phyloP scores from a whole-genome alignment of 306 rosid species.

The Oxytropis ochrocephala region DNA sequence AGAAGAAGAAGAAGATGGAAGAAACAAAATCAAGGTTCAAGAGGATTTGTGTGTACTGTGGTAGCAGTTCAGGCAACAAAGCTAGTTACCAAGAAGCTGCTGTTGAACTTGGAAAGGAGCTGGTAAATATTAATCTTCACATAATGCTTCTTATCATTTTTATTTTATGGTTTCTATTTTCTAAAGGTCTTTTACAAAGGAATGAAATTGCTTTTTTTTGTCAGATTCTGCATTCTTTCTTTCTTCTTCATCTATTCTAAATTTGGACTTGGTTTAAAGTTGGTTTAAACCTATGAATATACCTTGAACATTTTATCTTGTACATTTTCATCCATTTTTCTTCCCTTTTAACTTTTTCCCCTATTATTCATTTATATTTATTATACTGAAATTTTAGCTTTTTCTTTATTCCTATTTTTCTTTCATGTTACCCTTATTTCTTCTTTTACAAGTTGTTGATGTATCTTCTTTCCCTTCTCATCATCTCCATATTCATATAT shows the following conservation, averaged over 20 bases:
- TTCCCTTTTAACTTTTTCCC: neutral
- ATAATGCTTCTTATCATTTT: neutral
- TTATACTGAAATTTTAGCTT: neutral
- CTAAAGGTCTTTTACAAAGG: neutral
- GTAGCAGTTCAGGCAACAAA: conserved; percentile 96
- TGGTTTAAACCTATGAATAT: neutral
- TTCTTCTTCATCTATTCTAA: neutral
- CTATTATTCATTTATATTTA: neutral
- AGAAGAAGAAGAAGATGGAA: conserved; percentile 41
- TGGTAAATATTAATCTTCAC: conserved; percentile 40
- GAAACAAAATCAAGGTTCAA: conserved; percentile 73
- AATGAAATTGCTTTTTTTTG: neutral
- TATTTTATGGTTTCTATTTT: neutral
- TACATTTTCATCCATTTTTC: neutral
- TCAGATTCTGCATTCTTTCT: neutral
- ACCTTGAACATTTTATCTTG: neutral
- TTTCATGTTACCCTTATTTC: neutral
- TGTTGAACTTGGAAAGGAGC: conserved; percentile 75
- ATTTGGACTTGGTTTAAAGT: neutral
- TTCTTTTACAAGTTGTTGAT: neutral
- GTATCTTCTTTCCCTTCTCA: neutral
- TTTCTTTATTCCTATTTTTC: neutral
- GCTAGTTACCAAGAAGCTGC: conserved; percentile 93
- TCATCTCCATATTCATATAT: too few species aligned
- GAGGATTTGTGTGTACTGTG: conserved; percentile 94